Conservation (phyloP, 495 filamentous ascomycete species). For the Daldinia vernicosa region DNA sequence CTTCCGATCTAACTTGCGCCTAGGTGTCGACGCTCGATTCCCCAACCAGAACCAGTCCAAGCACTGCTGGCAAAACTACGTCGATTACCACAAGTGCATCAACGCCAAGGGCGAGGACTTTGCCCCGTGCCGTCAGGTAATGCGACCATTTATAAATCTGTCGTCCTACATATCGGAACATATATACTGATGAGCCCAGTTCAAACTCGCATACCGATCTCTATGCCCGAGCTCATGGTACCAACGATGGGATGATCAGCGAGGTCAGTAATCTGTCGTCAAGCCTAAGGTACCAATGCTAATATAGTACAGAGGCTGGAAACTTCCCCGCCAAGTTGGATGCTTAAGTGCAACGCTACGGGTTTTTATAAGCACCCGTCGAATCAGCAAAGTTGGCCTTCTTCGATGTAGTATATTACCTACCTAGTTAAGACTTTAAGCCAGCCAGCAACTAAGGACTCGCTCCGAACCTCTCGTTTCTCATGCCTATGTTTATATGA, state of each 20-base stretch:
- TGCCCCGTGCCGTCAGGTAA: conserved; percentile 94
- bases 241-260: conserved; percentile 95
- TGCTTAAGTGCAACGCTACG: conserved; percentile 51
- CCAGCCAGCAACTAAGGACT: conserved; percentile 35
- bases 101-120: conserved; percentile 99
- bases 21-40: conserved; percentile 99
- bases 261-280: conserved; percentile 69
- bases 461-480: conserved; percentile 6
- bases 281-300: conserved; percentile 22
- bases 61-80: conserved; percentile 99
- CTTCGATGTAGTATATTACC: conserved; percentile 43
- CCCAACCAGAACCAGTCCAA: conserved; percentile 96
- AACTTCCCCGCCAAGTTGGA: conserved; percentile 85
- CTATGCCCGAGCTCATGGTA: conserved; percentile 97
- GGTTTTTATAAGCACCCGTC: conserved; percentile 21
- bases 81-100: conserved; percentile 99
- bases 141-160: conserved; percentile 2
- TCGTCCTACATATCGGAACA: background rate
- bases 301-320: conserved; percentile 73
- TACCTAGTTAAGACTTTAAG: conserved; percentile 32
- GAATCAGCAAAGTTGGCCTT: conserved; percentile 30
- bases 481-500: conserved; percentile 14
- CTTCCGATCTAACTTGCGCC: conserved; percentile 35
- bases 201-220: conserved; percentile 93
- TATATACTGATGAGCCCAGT: conserved; percentile 63